Evolutionary conservation across 2,329 filamentous ascomycete genomes (phyloP), one percentile per base, ranked within the genome.

Genomic region (Epichloe amarillans): DNA sequence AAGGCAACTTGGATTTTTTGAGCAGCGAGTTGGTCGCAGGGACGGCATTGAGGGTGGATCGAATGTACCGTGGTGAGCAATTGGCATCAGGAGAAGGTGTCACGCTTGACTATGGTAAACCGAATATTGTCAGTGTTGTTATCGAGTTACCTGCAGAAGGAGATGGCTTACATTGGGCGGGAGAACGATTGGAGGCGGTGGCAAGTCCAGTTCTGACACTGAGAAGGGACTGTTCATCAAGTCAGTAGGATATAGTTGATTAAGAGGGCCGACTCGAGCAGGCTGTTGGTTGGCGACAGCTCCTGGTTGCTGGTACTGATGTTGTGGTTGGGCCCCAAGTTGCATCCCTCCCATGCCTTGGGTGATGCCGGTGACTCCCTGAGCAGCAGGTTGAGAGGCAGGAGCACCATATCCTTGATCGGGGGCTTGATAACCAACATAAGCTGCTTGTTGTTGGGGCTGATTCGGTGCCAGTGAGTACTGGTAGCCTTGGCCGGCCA

Each of bases 1-100:
- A 95, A 0, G 93, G 93, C 52, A 98, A 77, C 68, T 90, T 93
- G 51, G 90, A 95, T 73, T 97, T 97, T 97, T 97, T 98, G 53
- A 98, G 77, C 26, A 97, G 77, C 19, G 87, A 93, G 67, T 94
- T 82, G 52, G 88, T 96, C 21, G 89, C 95, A 3, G 93, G 93
- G 42, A 96, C 84, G 26, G 88, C 88, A 67, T 97, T 97, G 56
- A 98, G 72, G 5, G 93, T 97, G 19, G 93, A 97, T 59, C 93
- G 87, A 57, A 97, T 84, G 66, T 94, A 98, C 74, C 94, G 94
- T 23, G 90, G 80, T 50, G 88, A 82, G 72, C 90, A 95, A 70
- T 97, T 98, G 54, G 93, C 84, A 64, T 86, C 76, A 44, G 88
- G 87, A 43, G 93, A 97, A 52, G 89, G 86, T 21, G 91, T 97